Base-by-base conservation (phyloP, 2,329 filamentous ascomycete species). In the Penicillium sp. region DNA sequence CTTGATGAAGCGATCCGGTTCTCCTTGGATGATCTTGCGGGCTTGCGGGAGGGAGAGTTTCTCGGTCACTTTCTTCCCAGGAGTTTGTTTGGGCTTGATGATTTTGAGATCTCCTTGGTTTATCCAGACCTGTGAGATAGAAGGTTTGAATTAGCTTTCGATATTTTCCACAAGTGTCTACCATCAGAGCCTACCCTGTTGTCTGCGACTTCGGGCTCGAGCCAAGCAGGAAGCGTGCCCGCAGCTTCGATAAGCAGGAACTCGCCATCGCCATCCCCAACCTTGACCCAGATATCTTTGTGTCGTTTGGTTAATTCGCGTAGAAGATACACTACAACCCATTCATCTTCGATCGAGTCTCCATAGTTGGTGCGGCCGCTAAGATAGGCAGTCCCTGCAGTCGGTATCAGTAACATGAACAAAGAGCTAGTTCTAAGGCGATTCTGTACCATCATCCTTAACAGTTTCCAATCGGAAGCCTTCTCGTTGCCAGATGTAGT, bases 401-500 rank as follows among this genome's bases (percentile, higher is more conserved):
- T 19, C 4, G 29, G 16, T 25, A 42, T 39, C 19, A 51, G 39
- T 27, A 19, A 46, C 27, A 29, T 33, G 27, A 1, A 23, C 23
- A 33, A 14, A 19, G 1, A 19, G 29, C 4, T 21, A 2, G 8
- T 23, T 31, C 2, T 2, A 26, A 5, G 19, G 19, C 35, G 29
- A 25, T 23, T 33, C 49, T 75, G 80, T 71, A 88, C 87, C 86
- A 67, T 88, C 75, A 80, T 88, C 67, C 80, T 80, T 80, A 44
- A 77, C 71, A 29, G 86, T 73, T 19, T 89, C 84, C 6, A 96
- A 77, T n/a, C 81, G 83, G 62, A 99, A 93, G 0, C 81, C 78
- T 53, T 96, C 92, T 13, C 92, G 86, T 72, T 99, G 95, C 95
- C 95, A 99, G 61, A 99, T 96, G 67, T 97, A 96, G 60, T 91